A percentile compares a stretch with the other conserved stretches of the same genome.
Conservation (phyloP, 2,329 filamentous ascomycete genomes). For the Aspergillus viridinutans region DNA sequence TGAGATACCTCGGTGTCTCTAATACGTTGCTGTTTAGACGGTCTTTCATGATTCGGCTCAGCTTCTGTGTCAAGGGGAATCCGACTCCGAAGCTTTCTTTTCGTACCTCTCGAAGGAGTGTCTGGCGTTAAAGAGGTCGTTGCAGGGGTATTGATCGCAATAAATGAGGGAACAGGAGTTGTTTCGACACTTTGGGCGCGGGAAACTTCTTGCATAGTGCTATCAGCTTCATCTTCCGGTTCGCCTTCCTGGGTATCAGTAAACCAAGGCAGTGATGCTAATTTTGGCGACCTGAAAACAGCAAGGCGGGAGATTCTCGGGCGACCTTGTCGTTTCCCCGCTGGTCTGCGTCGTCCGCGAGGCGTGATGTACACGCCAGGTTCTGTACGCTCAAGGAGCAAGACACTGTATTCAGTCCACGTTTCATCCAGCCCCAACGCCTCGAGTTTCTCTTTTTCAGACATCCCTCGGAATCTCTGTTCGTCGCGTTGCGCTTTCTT, state of each 20-base stretch:
- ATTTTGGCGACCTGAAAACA: constrained; percentile 34
- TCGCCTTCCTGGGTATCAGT: constrained; percentile 8
- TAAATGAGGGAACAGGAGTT: neutral
- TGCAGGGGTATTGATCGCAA: neutral
- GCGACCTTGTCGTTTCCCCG: constrained; percentile 36
- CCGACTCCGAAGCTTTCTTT: constrained; percentile 7
- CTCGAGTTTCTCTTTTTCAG: constrained; percentile 36
- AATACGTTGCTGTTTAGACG: constrained; percentile 17
- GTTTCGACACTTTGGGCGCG: neutral
- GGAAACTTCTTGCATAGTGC: constrained; percentile 1
- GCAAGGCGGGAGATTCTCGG: constrained; percentile 37
- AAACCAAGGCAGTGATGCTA: constrained; percentile 37
- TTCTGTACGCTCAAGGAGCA: constrained; percentile 33
- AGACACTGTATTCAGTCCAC: constrained; percentile 39
- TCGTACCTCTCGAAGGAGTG: constrained; percentile 5
- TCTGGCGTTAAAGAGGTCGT: neutral
- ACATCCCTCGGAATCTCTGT: constrained; percentile 25
- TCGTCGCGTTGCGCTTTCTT: constrained; percentile 15
- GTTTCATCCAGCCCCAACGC: constrained; percentile 38
- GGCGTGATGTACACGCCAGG: constrained; percentile 42
- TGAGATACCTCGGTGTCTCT: constrained; percentile 5
- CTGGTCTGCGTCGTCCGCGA: constrained; percentile 34
- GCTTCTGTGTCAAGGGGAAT: constrained; percentile 1
- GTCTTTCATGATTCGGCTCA: neutral
- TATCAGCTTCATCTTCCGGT: constrained; percentile 1